Evolutionary conservation across 805 yeast species (phyloP).

Genomic region (Naumovozyma dairenensis): DNA sequence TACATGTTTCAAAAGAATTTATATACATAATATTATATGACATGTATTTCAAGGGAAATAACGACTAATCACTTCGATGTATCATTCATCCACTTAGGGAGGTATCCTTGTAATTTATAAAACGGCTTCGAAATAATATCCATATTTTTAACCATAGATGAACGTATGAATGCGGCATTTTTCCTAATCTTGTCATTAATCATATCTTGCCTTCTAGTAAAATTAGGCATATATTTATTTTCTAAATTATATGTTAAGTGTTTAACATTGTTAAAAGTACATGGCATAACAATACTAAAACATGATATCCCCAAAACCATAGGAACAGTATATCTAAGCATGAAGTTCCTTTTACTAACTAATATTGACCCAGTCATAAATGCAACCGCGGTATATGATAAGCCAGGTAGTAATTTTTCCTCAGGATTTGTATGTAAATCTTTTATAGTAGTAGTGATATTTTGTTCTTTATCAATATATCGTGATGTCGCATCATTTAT

Average conservation of each 20-base stretch:
- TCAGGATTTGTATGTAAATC: constrained; percentile 41
- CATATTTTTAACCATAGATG: background rate
- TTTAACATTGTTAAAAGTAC: constrained; percentile 42
- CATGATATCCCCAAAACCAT: constrained; percentile 41
- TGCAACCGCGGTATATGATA: constrained; percentile 46
- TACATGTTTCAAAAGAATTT: too few relatives aligned
- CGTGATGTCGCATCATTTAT: constrained; percentile 36
- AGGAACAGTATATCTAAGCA: constrained; percentile 42
- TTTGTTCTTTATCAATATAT: constrained; percentile 41
- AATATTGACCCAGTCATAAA: constrained; percentile 50
- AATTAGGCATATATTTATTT: constrained; percentile 25
- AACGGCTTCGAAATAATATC: background rate
- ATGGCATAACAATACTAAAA: constrained; percentile 47
- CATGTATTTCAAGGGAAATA: too few relatives aligned
- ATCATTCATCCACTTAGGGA: too few relatives aligned
- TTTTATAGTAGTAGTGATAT: constrained; percentile 42
- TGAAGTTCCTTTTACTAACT: constrained; percentile 42
- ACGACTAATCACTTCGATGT: too few relatives aligned
- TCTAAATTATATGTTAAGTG: constrained; percentile 42
- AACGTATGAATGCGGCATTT: background rate
- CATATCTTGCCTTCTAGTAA: constrained; percentile 19
- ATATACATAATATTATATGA: too few relatives aligned
- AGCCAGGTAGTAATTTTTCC: constrained; percentile 50
- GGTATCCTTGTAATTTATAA: background rate
- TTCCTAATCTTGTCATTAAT: background rate